Percentiles rank a stretch among this genome's conserved stretches.
These are phyloP conservation scores for Globisporangium alternatum DNA, from an alignment of 352 stramenopile genomes.

Conservation along the genomic window DNA sequence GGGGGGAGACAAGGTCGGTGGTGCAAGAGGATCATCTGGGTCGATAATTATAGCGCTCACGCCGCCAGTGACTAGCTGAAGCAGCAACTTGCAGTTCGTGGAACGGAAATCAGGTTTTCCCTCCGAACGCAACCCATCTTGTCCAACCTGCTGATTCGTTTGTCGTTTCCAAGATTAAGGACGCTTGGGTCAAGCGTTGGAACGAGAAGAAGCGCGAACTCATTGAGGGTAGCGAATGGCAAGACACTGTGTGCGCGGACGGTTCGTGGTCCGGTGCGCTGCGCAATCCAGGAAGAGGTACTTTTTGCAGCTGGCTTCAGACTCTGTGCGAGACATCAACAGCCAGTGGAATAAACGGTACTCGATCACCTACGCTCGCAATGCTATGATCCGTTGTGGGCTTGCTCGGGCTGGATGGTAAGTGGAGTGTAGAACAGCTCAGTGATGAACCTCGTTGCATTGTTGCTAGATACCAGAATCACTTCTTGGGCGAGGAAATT, in stretches of 20 bases:
- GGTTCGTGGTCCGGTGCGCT: constrained; percentile 29
- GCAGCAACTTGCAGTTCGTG: constrained; percentile 7
- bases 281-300: constrained; percentile 28
- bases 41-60: constrained; percentile 24
- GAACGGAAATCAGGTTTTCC: constrained; percentile 16
- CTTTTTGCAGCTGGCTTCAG: constrained; percentile 21
- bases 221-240: constrained; percentile 23
- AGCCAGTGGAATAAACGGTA: constrained; percentile 17
- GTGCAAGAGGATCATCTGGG: constrained; percentile 18
- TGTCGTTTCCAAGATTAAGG: constrained; percentile 30
- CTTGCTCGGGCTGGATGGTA: constrained; percentile 3
- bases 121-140: constrained; percentile 20
- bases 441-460: not conserved
- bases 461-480: constrained; percentile 5
- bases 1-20: constrained; percentile 6
- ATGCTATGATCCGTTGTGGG: constrained; percentile 33
- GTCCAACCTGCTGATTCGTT: constrained; percentile 31
- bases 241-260: constrained; percentile 21
- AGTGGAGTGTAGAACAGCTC: constrained; percentile 4
- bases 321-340: constrained; percentile 25
- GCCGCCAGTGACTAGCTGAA: constrained; percentile 9
- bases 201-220: constrained; percentile 31
- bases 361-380: constrained; percentile 23
- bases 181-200: constrained; percentile 20
- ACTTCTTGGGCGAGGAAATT: not conserved